phyloP scores from a whole-genome alignment of 495 filamentous ascomycete genomes.

The Daldinia vernicosa region DNA sequence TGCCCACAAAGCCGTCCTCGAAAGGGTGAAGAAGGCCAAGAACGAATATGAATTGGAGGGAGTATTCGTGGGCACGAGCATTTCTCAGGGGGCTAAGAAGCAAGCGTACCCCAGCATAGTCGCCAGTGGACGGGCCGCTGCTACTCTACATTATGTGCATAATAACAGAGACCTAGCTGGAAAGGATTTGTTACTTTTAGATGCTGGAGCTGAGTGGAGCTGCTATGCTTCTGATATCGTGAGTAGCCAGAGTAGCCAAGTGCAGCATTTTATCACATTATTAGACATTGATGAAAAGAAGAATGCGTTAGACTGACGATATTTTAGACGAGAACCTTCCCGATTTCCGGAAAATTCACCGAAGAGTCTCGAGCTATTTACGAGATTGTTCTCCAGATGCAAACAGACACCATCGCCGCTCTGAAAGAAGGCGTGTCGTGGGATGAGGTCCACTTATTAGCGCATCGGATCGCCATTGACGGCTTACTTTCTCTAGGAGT shows the following conservation, averaged over 20 bases:
- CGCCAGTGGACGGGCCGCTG: slow-evolving; percentile 76
- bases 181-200: slow-evolving; percentile 79
- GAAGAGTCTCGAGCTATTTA: slow-evolving; percentile 80
- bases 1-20: slow-evolving; percentile 77
- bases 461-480: slow-evolving; percentile 82
- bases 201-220: slow-evolving; percentile 82
- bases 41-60: slow-evolving; percentile 89
- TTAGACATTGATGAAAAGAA: not conserved
- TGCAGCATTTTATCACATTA: not conserved
- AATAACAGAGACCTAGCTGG: slow-evolving; percentile 74
- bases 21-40: slow-evolving; percentile 67
- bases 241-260: slow-evolving; percentile 36
- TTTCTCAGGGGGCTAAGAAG: slow-evolving; percentile 74
- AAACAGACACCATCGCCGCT: slow-evolving; percentile 74
- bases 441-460: slow-evolving; percentile 82
- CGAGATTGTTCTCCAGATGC: slow-evolving; percentile 87
- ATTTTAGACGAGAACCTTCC: slow-evolving; percentile 78
- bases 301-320: slow-evolving; percentile 14
- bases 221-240: slow-evolving; percentile 86
- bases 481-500: slow-evolving; percentile 81
- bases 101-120: slow-evolving; percentile 89
- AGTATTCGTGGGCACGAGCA: slow-evolving; percentile 77
- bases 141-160: slow-evolving; percentile 87
- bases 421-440: slow-evolving; percentile 81
- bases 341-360: slow-evolving; percentile 78